These are phyloP conservation scores for Lichtheimia hyalospora DNA, from an alignment of 371 early-diverging fungal species.

Conservation along the genomic window DNA sequence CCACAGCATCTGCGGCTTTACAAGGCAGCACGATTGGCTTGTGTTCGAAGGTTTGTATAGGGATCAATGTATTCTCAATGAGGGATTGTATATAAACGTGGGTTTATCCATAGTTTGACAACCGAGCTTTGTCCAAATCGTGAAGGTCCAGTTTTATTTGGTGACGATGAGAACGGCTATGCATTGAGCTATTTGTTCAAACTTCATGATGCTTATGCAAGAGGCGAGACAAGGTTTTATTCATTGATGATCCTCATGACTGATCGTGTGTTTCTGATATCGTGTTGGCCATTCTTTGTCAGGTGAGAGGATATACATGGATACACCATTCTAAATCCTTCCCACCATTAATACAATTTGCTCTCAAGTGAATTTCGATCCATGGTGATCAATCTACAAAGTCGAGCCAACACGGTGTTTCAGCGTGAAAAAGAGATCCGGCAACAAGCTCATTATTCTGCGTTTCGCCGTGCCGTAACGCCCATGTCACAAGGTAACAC, in stretches of 20 bases:
- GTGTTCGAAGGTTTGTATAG: slow-evolving; percentile 54
- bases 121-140: slow-evolving; percentile 70
- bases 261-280: slow-evolving; percentile 68
- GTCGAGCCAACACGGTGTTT: slow-evolving; percentile 52
- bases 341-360: too few relatives aligned
- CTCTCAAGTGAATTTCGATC: slow-evolving; percentile 48
- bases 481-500: slow-evolving; percentile 51
- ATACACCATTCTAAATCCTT: too few relatives aligned
- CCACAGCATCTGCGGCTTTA: slow-evolving; percentile 56
- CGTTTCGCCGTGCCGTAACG: slow-evolving; percentile 38
- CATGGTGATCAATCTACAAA: slow-evolving; percentile 59
- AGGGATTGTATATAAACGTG: too few relatives aligned
- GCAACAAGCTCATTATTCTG: slow-evolving; percentile 38
- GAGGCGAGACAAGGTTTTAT: slow-evolving; percentile 68
- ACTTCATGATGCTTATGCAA: slow-evolving; percentile 66
- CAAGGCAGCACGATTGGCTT: slow-evolving; percentile 55
- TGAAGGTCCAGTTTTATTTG: slow-evolving; percentile 75
- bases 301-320: slow-evolving; percentile 31
- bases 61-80: too few relatives aligned
- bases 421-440: slow-evolving; percentile 40
- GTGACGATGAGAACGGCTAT: slow-evolving; percentile 72
- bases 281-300: slow-evolving; percentile 71
- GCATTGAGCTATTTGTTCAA: slow-evolving; percentile 76
- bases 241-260: slow-evolving; percentile 70
- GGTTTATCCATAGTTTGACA: slow-evolving; percentile 46